These are phyloP conservation scores for Bolboschoenoplectus hybrid DNA, from an alignment of 202 grass and related monocot genomes.

Conservation along the genomic window DNA sequence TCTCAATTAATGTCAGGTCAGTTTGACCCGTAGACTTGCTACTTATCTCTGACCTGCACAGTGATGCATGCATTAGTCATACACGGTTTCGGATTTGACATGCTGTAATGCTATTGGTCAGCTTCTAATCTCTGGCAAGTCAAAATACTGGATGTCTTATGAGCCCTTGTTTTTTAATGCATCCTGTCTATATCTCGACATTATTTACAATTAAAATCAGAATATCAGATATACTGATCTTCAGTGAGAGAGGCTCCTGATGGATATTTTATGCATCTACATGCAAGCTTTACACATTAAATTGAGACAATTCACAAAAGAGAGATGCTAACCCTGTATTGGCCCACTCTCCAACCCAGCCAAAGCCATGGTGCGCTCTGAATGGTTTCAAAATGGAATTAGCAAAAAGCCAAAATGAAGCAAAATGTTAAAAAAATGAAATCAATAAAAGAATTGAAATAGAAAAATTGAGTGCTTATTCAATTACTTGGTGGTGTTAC, in stretches of 20 bases:
- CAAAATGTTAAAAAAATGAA: slow-evolving; percentile 17
- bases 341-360: slow-evolving; percentile 99
- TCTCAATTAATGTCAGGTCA: slow-evolving; percentile 79
- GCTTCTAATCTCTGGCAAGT: slow-evolving; percentile 5
- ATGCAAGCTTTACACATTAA: slow-evolving; percentile 18
- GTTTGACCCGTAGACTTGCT: slow-evolving; percentile 67
- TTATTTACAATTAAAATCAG: neutral
- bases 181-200: neutral
- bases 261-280: neutral
- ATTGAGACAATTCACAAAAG: slow-evolving; percentile 13
- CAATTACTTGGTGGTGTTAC: slow-evolving; percentile 94
- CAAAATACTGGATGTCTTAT: neutral
- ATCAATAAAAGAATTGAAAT: slow-evolving; percentile 22
- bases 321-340: slow-evolving; percentile 64
- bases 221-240: neutral
- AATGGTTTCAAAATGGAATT: slow-evolving; percentile 48
- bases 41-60: slow-evolving; percentile 72
- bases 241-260: neutral
- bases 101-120: neutral
- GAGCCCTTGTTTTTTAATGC: neutral
- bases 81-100: slow-evolving; percentile 32
- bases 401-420: slow-evolving; percentile 28
- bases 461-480: slow-evolving; percentile 36
- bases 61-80: slow-evolving; percentile 20
- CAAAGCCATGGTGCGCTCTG: slow-evolving; percentile 98